Evolutionary conservation across 495 filamentous ascomycete species (phyloP), one percentile per base, ranked within the genome.

Genomic region (Melanomma pulvis-pyrius): DNA sequence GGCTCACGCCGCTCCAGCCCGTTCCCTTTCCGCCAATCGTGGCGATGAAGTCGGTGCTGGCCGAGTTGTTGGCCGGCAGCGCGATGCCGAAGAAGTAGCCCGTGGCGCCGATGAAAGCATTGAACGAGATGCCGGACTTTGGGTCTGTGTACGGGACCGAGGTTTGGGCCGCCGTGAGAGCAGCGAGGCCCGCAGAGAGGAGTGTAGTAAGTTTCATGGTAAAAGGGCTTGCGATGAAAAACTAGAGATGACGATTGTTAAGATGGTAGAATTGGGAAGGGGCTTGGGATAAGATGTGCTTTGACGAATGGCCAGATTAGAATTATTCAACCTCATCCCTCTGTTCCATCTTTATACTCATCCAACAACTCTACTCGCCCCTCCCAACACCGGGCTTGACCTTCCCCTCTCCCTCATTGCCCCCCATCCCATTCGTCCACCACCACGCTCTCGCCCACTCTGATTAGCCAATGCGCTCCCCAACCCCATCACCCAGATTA

Each of bases 81-180:
- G 61, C 60, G 24, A 69, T 6, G 29, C 69, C 64, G 55, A 72
- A 69, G 46, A 63, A 61, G 32, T 60, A 71, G 25, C 69, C 69
- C 1, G 39, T 36, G 11, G 51, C 12, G 28, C 58, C 32, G 4
- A 34, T 44, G 60, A 57, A 59, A 9, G 49, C n/a, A 49, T 62
- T 67, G 61, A 72, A 72, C 12, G 69, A 62, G 52, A 72, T 72
- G 56, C 65, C 61, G 22, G 69, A 65, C 28, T 69, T 68, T 13
- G 65, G 19, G 41, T 72, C 69, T 0, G 60, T 72, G 61, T 72
- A 72, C 6, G 65, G 53, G 2, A 61, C 47, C 0, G 63, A 26
- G 5, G 41, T 52, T 41, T 63, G 65, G 1, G 69, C 65, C 9
- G 56, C 41, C 1, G 63, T 17, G 57, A 61, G 48, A 11, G 58